Evolutionary conservation across 805 yeast species (phyloP), one percentile per base, ranked within the genome.

Genomic region (Pichia gijzeniarum): DNA sequence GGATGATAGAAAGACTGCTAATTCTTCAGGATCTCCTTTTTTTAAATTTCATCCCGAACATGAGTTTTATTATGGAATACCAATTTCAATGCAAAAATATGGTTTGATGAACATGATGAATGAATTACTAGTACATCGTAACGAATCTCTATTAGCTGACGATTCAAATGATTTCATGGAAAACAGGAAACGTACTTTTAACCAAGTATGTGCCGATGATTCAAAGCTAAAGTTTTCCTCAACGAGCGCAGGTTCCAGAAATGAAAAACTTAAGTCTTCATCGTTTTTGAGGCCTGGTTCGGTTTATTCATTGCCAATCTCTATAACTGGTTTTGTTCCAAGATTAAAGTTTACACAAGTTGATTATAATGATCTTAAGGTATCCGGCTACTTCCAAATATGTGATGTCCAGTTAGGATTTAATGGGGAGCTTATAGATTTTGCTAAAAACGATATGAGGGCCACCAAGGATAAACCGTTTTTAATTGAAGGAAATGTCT

Each of bases 351-450:
- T 61, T 20, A 52, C 61, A 0, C 50, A 56, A 35, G 51, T 52
- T 3, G 48, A 49, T 21, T 46, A 48, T 30, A 33, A 43, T 14
- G 49, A 45, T 25, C 44, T 44, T 17, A 44, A 33, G 16, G 45
- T 53, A 2, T 43, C 48, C n/a, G 65, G 65, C 0, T 27, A 42
- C 4, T 48, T 61, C 14, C 54, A 57, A 37, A 50, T 57, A 1
- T 58, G 57, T 4, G 41, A 47, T 22, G 46, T 47, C 7, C 31
- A 49, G 4, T 17, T 62, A 4, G 48, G 49, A 9, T 64, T 64
- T 45, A 47, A 47, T 3, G 69, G 67, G 3, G 48, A 56, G 28
- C 49, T 63, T 13, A 52, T 64, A 12, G 64, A 65, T 46, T 63
- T 65, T 43, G 38, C 51, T 8, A 49, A 53, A 18, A 51, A 48